A percentile compares a stretch with the other conserved stretches of the same genome.
phyloP scores from a whole-genome alignment of 192 early-diverging fungal genomes.

The Coemansia aciculifera region DNA sequence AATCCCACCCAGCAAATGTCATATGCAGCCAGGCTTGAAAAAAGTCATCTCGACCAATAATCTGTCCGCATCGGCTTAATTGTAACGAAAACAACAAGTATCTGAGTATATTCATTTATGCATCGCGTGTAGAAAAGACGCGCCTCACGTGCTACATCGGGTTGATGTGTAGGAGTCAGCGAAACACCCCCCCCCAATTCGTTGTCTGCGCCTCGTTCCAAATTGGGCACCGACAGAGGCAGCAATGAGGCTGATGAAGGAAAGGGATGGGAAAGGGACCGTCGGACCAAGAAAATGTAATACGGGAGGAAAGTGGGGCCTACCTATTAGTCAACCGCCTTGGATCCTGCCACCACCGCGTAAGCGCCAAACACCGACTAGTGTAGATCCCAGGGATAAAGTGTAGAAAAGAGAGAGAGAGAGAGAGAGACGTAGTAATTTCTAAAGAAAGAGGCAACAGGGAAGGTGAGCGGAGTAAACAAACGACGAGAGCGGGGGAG shows the following conservation, averaged over 20 bases:
- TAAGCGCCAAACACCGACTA: not conserved
- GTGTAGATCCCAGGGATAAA: not conserved
- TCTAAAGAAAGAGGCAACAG: not conserved
- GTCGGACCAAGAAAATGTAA: not conserved
- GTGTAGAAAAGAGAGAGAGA: not conserved
- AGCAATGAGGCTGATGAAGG: not conserved
- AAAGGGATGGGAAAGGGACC: not conserved
- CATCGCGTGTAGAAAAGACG: slow-evolving; percentile 4
- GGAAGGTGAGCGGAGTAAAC: not conserved
- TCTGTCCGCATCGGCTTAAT: not conserved
- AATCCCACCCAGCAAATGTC: not conserved
- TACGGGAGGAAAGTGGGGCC: not conserved
- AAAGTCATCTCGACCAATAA: slow-evolving; percentile 1
- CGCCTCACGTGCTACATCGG: slow-evolving; percentile 3
- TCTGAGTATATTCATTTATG: slow-evolving; percentile 9
- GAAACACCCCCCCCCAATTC: not conserved
- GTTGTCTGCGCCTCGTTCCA: slow-evolving; percentile 6
- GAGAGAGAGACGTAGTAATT: not conserved
- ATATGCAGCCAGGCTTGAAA: not conserved
- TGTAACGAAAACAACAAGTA: not conserved
- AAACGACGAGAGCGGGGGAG: not conserved
- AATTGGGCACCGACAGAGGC: not conserved
- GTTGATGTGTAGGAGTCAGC: slow-evolving; percentile 2
- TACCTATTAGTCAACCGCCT: not conserved
- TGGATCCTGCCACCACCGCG: not conserved